Conservation (phyloP, 2,329 filamentous ascomycete species). For the Talaromyces sp. region DNA sequence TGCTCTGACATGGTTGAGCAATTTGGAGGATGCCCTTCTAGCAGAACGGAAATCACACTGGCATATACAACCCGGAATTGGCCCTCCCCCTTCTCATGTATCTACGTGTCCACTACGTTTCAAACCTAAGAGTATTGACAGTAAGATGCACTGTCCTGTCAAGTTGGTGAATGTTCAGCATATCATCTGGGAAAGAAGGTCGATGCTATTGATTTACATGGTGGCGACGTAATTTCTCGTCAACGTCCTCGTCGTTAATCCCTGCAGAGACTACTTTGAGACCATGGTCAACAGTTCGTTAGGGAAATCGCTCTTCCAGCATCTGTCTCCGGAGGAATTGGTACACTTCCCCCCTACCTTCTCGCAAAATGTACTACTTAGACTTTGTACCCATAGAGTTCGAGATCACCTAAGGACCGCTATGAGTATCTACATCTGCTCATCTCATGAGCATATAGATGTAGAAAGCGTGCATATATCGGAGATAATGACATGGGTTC, state of each 20-base stretch:
- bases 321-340: not conserved
- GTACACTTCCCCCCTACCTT: constrained; percentile 1
- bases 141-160: constrained; percentile 15
- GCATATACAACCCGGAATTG: not conserved
- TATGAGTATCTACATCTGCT: not conserved
- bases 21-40: constrained; percentile 1
- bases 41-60: not conserved
- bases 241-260: not conserved
- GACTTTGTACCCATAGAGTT: constrained; percentile 5
- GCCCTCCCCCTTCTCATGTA: constrained; percentile 14
- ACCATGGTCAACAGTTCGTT: constrained; percentile 1
- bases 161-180: not conserved
- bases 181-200: not conserved
- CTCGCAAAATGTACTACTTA: not conserved
- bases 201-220: not conserved
- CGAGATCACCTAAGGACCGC: not conserved
- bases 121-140: constrained; percentile 12
- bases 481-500: constrained; percentile 17
- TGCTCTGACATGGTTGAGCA: constrained; percentile 7
- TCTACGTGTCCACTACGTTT: constrained; percentile 15
- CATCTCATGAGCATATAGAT: no score
- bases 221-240: constrained; percentile 1
- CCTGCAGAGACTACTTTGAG: not conserved
- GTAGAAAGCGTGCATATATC: constrained; percentile 16
- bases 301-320: not conserved